Evolutionary conservation across 192 early-diverging fungal species (phyloP).

Genomic region (Coemansia sp.): DNA sequence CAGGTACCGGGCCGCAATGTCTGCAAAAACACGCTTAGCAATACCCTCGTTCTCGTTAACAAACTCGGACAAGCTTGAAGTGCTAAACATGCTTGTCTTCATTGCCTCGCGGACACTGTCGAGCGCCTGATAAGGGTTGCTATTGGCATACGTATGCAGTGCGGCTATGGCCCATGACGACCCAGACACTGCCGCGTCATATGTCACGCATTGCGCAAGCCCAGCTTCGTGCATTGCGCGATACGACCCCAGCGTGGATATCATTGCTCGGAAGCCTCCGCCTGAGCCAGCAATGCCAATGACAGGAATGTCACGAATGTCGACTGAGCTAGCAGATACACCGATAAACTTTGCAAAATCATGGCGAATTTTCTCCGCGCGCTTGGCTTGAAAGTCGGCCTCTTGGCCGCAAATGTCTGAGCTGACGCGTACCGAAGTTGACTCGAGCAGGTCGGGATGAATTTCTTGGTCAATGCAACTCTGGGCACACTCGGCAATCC

Average conservation of each 20-base stretch:
- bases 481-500: constrained; percentile 38
- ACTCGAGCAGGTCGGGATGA: constrained; percentile 34
- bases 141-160: constrained; percentile 33
- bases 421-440: constrained; percentile 31
- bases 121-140: constrained; percentile 49
- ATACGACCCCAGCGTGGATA: constrained; percentile 67
- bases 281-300: constrained; percentile 75
- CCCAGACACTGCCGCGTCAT: constrained; percentile 62
- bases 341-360: constrained; percentile 77
- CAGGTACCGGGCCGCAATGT: constrained; percentile 45
- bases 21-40: constrained; percentile 42
- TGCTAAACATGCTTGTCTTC: constrained; percentile 59
- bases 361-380: constrained; percentile 51
- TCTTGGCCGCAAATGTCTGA: constrained; percentile 30
- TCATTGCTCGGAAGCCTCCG: constrained; percentile 82
- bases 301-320: constrained; percentile 66
- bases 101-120: constrained; percentile 57
- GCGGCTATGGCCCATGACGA: constrained; percentile 44
- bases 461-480: constrained; percentile 25
- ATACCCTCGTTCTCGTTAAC: constrained; percentile 34
- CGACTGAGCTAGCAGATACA: constrained; percentile 59
- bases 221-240: constrained; percentile 65
- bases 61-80: constrained; percentile 28
- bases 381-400: constrained; percentile 20
- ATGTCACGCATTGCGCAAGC: constrained; percentile 66